phyloP scores from a whole-genome alignment of 1,284 basidiomycete genomes.

The Ganoderma leucocontextum region DNA sequence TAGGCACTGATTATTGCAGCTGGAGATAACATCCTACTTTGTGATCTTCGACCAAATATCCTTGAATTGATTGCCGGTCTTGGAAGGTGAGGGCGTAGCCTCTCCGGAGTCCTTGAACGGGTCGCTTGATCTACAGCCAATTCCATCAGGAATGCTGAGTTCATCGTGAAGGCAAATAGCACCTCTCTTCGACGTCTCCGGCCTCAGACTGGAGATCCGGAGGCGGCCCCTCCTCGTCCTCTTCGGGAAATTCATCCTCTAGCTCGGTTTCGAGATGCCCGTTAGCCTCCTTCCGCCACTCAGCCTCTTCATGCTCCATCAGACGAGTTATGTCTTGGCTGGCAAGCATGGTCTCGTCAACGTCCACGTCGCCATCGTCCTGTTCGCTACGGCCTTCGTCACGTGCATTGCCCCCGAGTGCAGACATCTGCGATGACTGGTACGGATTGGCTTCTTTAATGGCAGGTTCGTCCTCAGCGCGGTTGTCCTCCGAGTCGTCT shows the following conservation, averaged over 20 bases:
- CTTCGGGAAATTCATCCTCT: constrained; percentile 38
- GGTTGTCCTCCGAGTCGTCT: background rate
- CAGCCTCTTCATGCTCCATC: constrained; percentile 49
- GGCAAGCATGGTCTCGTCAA: constrained; percentile 62
- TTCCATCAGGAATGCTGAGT: background rate
- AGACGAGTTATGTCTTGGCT: constrained; percentile 58
- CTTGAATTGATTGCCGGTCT: constrained; percentile 33
- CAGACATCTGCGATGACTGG: constrained; percentile 24
- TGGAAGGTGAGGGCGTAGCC: constrained; percentile 21
- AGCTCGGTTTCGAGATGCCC: constrained; percentile 42
- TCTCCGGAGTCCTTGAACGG: constrained; percentile 18
- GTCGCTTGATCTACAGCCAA: constrained; percentile 7
- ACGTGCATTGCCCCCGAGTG: constrained; percentile 4
- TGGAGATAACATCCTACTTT: constrained; percentile 18
- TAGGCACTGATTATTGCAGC: background rate
- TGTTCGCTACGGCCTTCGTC: constrained; percentile 26
- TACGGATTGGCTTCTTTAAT: constrained; percentile 41
- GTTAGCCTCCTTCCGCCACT: constrained; percentile 42
- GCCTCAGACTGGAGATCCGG: constrained; percentile 28
- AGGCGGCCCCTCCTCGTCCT: constrained; percentile 43
- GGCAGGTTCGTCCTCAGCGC: background rate
- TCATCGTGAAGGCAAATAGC: background rate
- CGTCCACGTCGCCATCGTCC: constrained; percentile 48
- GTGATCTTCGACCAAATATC: constrained; percentile 37
- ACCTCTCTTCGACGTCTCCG: constrained; percentile 24